Evolutionary conservation across 371 early-diverging fungal genomes (phyloP).

Genomic region (Mucor circinelloides): DNA sequence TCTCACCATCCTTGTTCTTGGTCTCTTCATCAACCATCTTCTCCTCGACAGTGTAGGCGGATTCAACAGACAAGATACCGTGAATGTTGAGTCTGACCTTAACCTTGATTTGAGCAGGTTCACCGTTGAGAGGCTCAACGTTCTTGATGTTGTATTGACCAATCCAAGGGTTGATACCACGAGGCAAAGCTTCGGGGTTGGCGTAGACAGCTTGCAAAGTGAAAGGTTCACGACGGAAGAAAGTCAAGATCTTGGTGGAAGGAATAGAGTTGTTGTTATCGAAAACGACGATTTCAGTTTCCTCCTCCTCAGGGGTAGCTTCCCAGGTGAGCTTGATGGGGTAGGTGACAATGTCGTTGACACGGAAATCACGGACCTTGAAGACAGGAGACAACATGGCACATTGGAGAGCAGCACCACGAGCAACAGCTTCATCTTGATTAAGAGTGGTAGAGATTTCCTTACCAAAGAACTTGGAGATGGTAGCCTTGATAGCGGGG

Average conservation of each 20-base stretch:
- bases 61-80: slow-evolving; percentile 81
- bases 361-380: slow-evolving; percentile 94
- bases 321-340: slow-evolving; percentile 74
- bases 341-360: slow-evolving; percentile 83
- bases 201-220: slow-evolving; percentile 81
- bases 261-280: slow-evolving; percentile 76
- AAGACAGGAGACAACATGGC: slow-evolving; percentile 97
- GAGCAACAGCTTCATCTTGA: slow-evolving; percentile 96
- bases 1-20: slow-evolving; percentile 62
- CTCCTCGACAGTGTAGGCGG: slow-evolving; percentile 91
- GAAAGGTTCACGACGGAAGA: slow-evolving; percentile 78
- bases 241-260: slow-evolving; percentile 86
- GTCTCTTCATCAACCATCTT: slow-evolving; percentile 72
- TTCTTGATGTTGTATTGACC: slow-evolving; percentile 69
- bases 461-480: slow-evolving; percentile 83
- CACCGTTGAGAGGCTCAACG: slow-evolving; percentile 50
- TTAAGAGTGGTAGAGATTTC: slow-evolving; percentile 93
- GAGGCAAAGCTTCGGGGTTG: slow-evolving; percentile 69
- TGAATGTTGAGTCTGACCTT: slow-evolving; percentile 89
- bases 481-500: slow-evolving; percentile 88
- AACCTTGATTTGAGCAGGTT: slow-evolving; percentile 84
- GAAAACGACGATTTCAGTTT: slow-evolving; percentile 74
- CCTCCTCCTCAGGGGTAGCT: slow-evolving; percentile 69
- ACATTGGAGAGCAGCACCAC: slow-evolving; percentile 96
- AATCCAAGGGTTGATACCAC: slow-evolving; percentile 74